phyloP scores from a whole-genome alignment of 768 basidiomycete genomes.

The Gloeopeniophorella convolvens region DNA sequence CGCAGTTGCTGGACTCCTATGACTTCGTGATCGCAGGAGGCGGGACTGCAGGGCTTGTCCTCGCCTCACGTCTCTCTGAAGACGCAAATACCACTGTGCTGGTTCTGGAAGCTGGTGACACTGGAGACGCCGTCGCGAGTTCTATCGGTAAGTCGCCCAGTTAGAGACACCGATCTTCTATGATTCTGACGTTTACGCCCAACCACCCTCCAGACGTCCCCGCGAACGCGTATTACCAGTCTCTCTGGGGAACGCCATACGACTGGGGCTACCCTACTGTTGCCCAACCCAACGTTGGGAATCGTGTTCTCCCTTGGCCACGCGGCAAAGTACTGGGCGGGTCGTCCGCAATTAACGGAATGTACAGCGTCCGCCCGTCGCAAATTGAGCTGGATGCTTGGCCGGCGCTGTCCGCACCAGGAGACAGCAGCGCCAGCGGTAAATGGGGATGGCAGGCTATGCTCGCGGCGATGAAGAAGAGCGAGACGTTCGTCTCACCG shows the following conservation, averaged over 20 bases:
- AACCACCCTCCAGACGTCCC: slow-evolving; percentile 37
- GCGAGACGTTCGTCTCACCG: slow-evolving; percentile 55
- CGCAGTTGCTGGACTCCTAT: slow-evolving; percentile 36
- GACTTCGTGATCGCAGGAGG: slow-evolving; percentile 52
- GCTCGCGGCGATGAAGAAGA: slow-evolving; percentile 40
- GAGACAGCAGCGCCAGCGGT: slow-evolving; percentile 25
- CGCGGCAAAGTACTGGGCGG: slow-evolving; percentile 67
- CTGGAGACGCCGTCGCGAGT: slow-evolving; percentile 33
- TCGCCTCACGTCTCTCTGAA: slow-evolving; percentile 42
- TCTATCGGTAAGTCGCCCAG: slow-evolving; percentile 31
- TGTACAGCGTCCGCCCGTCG: slow-evolving; percentile 56
- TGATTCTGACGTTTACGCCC: background rate
- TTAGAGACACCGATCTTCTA: background rate
- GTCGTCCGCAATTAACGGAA: slow-evolving; percentile 61
- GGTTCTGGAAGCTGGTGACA: slow-evolving; percentile 40
- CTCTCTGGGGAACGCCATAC: slow-evolving; percentile 40
- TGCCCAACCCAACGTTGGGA: slow-evolving; percentile 38
- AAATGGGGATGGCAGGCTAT: slow-evolving; percentile 44
- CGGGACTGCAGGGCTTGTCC: slow-evolving; percentile 40
- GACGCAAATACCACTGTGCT: slow-evolving; percentile 39
- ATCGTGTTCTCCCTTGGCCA: slow-evolving; percentile 46
- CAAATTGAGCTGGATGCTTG: slow-evolving; percentile 42
- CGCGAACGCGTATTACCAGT: slow-evolving; percentile 44
- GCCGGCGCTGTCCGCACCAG: slow-evolving; percentile 36
- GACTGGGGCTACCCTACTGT: slow-evolving; percentile 52